Conservation (phyloP, 257 asterid species). For the Avicennia marina region DNA sequence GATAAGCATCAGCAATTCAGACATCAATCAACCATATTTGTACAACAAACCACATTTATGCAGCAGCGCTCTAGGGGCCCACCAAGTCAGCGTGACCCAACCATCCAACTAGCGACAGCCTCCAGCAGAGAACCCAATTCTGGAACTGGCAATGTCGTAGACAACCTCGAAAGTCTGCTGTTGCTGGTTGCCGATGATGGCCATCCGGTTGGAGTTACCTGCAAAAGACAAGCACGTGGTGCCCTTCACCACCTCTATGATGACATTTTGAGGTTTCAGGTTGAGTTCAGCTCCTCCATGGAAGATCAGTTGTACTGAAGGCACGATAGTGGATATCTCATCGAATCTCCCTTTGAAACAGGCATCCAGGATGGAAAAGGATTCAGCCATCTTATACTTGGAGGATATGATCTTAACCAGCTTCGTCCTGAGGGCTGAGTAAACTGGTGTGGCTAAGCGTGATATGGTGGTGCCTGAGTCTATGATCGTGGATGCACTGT, state of each 20-base stretch:
- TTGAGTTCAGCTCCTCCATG: constrained; percentile 41
- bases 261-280: constrained; percentile 28
- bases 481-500: constrained; percentile 38
- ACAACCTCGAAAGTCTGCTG: constrained; percentile 43
- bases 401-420: constrained; percentile 33
- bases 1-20: too few relatives aligned
- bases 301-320: constrained; percentile 32
- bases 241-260: constrained; percentile 47
- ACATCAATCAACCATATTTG: not conserved
- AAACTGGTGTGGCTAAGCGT: constrained; percentile 33
- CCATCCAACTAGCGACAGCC: constrained; percentile 43
- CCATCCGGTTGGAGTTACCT: constrained; percentile 20
- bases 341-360: constrained; percentile 35
- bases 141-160: constrained; percentile 37
- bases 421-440: constrained; percentile 31
- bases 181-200: constrained; percentile 52
- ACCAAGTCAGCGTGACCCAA: too few relatives aligned
- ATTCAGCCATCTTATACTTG: constrained; percentile 20
- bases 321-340: constrained; percentile 28
- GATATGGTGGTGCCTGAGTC: constrained; percentile 56
- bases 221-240: constrained; percentile 53
- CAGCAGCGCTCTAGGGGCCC: not conserved
- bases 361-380: constrained; percentile 40
- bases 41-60: not conserved
- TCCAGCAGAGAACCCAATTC: constrained; percentile 47